These are phyloP conservation scores for Penicillium sp. DNA, from an alignment of 2,329 filamentous ascomycete genomes.

Conservation along the genomic window DNA sequence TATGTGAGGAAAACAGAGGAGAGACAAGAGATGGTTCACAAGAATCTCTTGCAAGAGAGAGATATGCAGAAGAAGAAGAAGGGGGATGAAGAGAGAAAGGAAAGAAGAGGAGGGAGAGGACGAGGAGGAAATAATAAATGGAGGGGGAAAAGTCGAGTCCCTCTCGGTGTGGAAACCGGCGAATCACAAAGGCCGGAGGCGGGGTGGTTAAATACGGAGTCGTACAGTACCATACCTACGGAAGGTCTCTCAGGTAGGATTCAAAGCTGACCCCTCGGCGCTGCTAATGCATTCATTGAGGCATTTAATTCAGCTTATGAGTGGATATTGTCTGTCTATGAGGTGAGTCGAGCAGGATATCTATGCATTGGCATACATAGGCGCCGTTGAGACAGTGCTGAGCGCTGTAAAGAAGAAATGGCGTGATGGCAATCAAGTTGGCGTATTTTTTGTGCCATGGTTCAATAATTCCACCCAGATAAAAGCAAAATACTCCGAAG, in stretches of 20 bases:
- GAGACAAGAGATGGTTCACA: conserved; percentile 28
- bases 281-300: background rate
- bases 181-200: conserved; percentile 19
- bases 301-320: background rate
- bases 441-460: conserved; percentile 9
- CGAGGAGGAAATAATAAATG: conserved; percentile 13
- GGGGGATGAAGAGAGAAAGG: conserved; percentile 27
- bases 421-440: conserved; percentile 10
- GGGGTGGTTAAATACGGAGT: conserved; percentile 10
- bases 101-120: conserved; percentile 13
- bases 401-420: conserved; percentile 1
- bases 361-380: background rate
- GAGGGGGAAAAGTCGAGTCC: conserved; percentile 20
- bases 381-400: background rate
- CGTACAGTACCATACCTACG: conserved; percentile 11
- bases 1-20: conserved; percentile 22
- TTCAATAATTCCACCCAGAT: background rate
- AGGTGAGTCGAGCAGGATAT: background rate
- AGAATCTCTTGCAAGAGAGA: conserved; percentile 30
- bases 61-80: conserved; percentile 30
- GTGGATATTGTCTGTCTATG: background rate
- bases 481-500: background rate
- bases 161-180: conserved; percentile 17
- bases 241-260: background rate
- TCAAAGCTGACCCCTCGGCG: background rate